Evolutionary conservation across 805 yeast genomes (phyloP).

Genomic region (Schizosaccharomyces octosporus): DNA sequence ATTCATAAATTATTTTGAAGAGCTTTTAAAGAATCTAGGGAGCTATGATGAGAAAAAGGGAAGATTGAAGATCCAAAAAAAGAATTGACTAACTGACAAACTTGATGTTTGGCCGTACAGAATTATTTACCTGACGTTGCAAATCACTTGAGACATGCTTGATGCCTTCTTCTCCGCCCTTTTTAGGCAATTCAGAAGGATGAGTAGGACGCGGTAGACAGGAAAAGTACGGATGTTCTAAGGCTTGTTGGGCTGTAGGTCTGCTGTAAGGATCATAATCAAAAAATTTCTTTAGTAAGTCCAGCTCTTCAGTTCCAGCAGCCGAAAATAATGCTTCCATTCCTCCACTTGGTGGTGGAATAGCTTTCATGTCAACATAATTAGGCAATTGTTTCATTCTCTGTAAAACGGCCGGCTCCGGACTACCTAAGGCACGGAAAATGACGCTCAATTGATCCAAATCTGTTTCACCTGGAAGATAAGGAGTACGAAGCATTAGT

Average conservation of each 20-base stretch:
- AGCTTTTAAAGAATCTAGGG: not conserved
- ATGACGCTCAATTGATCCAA: constrained; percentile 79
- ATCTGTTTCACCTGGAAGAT: constrained; percentile 80
- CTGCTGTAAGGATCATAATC: constrained; percentile 45
- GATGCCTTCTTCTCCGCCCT: not conserved
- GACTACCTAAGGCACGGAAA: constrained; percentile 85
- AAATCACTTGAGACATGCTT: not conserved
- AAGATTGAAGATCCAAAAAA: not conserved
- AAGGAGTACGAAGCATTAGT: constrained; percentile 81
- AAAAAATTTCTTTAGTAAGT: constrained; percentile 39
- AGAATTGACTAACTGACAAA: not conserved
- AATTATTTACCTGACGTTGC: not conserved
- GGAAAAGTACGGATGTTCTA: constrained; percentile 43
- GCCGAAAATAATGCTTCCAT: constrained; percentile 8
- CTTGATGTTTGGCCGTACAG: not conserved
- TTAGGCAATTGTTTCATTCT: constrained; percentile 54
- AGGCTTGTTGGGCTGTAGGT: constrained; percentile 42
- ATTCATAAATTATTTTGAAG: no score
- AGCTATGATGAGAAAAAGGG: not conserved
- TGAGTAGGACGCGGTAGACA: constrained; percentile 27
- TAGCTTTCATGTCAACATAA: not conserved
- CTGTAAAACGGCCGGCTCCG: constrained; percentile 81
- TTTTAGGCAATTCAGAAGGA: not conserved
- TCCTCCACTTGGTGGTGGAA: not conserved
- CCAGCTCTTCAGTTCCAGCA: constrained; percentile 23